Percentiles rank a stretch among this genome's conserved stretches.
Conservation (phyloP, 2,329 filamentous ascomycete genomes). For the Hymenoscyphus fructigenus region DNA sequence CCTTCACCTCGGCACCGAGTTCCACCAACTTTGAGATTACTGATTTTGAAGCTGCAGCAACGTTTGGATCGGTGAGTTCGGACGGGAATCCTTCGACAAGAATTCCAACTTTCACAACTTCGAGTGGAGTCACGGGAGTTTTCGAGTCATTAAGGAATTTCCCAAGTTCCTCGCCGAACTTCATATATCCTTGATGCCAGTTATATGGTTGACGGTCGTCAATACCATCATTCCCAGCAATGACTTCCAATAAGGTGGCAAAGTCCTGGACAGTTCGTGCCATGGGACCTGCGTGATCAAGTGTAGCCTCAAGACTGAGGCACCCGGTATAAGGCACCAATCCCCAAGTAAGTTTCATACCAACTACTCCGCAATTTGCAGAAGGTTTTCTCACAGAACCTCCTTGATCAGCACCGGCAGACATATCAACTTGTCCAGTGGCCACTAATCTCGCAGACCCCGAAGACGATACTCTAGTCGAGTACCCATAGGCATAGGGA, state of each 20-base stretch:
- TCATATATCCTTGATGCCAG: slow-evolving; percentile 29
- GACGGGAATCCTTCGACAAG: slow-evolving; percentile 46
- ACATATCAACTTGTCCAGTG: slow-evolving; percentile 44
- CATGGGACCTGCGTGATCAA: slow-evolving; percentile 51
- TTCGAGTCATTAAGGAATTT: slow-evolving; percentile 14
- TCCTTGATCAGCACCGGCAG: slow-evolving; percentile 34
- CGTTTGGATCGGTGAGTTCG: slow-evolving; percentile 42
- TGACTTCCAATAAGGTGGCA: slow-evolving; percentile 44
- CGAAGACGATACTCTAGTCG: slow-evolving; percentile 49
- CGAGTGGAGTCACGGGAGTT: slow-evolving; percentile 19
- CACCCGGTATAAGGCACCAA: slow-evolving; percentile 36
- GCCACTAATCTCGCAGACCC: slow-evolving; percentile 48
- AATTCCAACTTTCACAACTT: slow-evolving; percentile 43
- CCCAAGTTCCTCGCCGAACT: slow-evolving; percentile 27
- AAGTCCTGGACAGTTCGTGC: slow-evolving; percentile 42
- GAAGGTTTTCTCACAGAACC: slow-evolving; percentile 29
- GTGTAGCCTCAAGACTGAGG: slow-evolving; percentile 48
- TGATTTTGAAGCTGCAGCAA: slow-evolving; percentile 37
- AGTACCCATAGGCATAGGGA: slow-evolving; percentile 46
- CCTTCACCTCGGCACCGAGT: slow-evolving; percentile 49
- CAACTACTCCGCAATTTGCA: slow-evolving; percentile 30
- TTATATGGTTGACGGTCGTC: slow-evolving; percentile 46
- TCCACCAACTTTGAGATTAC: slow-evolving; percentile 43
- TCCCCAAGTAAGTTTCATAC: slow-evolving; percentile 32
- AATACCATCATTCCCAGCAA: slow-evolving; percentile 49